These are phyloP conservation scores for Flammula alnicola DNA, from an alignment of 1,284 basidiomycete genomes.

Conservation along the genomic window DNA sequence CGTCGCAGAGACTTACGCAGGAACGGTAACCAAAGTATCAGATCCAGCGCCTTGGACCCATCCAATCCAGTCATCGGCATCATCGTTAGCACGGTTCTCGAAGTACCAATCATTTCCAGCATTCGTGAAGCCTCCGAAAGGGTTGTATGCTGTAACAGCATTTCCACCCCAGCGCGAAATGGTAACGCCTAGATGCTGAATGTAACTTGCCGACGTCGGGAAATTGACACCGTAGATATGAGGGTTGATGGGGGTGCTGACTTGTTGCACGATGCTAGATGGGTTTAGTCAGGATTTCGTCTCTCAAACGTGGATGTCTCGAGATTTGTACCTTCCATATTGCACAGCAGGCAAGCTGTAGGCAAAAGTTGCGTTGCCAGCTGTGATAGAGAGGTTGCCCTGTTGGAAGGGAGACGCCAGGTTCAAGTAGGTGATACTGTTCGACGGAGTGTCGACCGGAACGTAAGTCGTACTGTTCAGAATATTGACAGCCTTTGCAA, in stretches of 20 bases:
- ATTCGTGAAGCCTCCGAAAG: conserved; percentile 52
- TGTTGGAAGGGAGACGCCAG: conserved; percentile 41
- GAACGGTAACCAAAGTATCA: conserved; percentile 47
- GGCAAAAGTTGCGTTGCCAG: conserved; percentile 41
- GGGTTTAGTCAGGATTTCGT: background rate
- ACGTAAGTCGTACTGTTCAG: conserved; percentile 38
- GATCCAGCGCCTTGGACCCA: conserved; percentile 51
- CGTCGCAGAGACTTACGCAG: conserved; percentile 43
- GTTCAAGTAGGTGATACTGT: conserved; percentile 51
- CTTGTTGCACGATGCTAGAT: conserved; percentile 39
- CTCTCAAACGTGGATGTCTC: too few species aligned
- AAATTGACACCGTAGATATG: conserved; percentile 56
- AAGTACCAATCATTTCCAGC: conserved; percentile 59
- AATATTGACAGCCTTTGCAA: conserved; percentile 36
- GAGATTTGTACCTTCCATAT: conserved; percentile 45
- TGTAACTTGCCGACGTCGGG: conserved; percentile 48
- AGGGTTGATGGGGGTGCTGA: conserved; percentile 45
- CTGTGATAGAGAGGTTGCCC: conserved; percentile 45
- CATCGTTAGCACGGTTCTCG: conserved; percentile 48
- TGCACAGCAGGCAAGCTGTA: conserved; percentile 46
- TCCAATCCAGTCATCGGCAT: conserved; percentile 50
- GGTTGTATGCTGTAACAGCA: conserved; percentile 57
- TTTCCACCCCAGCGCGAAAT: conserved; percentile 58
- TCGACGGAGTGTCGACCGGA: conserved; percentile 48
- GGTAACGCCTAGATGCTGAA: conserved; percentile 49